phyloP scores from a whole-genome alignment of 768 basidiomycete species.

The Pleurotus eryngii region DNA sequence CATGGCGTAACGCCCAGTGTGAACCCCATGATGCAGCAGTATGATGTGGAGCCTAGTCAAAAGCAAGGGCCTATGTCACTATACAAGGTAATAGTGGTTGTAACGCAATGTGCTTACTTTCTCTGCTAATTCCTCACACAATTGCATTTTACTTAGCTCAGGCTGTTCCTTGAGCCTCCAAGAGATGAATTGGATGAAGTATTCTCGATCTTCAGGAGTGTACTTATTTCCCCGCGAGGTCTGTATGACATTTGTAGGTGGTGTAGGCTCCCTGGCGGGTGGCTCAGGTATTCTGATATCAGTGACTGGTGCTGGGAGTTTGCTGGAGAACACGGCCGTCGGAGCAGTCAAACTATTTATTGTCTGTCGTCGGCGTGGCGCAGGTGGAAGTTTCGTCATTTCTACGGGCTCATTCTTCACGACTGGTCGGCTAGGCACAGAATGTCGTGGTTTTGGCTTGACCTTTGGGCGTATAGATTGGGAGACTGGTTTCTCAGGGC shows the following conservation, averaged over 20 bases:
- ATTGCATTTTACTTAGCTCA: constrained; percentile 45
- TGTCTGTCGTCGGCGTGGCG: constrained; percentile 38
- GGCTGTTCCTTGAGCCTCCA: constrained; percentile 60
- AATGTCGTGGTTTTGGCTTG: background rate
- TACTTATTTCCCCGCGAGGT: constrained; percentile 54
- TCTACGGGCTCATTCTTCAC: constrained; percentile 23
- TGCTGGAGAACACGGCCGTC: constrained; percentile 39
- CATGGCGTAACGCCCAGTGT: constrained; percentile 66
- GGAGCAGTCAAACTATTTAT: constrained; percentile 61
- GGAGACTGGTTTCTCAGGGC: constrained; percentile 1
- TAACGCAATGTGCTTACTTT: constrained; percentile 39
- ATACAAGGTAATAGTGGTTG: background rate
- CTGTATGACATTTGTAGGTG: constrained; percentile 50
- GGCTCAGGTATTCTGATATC: constrained; percentile 58
- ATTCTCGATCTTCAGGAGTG: constrained; percentile 63
- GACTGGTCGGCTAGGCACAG: background rate
- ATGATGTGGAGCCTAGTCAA: constrained; percentile 62
- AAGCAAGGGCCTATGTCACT: constrained; percentile 1
- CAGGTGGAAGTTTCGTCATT: constrained; percentile 18
- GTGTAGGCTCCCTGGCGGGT: constrained; percentile 67
- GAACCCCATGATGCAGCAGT: constrained; percentile 58
- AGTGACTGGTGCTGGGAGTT: constrained; percentile 58
- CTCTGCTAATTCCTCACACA: constrained; percentile 52
- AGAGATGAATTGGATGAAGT: constrained; percentile 61
- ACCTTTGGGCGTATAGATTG: background rate